These are phyloP conservation scores for Thymus mandschuricus DNA, from an alignment of 257 asterid species.

Conservation along the genomic window DNA sequence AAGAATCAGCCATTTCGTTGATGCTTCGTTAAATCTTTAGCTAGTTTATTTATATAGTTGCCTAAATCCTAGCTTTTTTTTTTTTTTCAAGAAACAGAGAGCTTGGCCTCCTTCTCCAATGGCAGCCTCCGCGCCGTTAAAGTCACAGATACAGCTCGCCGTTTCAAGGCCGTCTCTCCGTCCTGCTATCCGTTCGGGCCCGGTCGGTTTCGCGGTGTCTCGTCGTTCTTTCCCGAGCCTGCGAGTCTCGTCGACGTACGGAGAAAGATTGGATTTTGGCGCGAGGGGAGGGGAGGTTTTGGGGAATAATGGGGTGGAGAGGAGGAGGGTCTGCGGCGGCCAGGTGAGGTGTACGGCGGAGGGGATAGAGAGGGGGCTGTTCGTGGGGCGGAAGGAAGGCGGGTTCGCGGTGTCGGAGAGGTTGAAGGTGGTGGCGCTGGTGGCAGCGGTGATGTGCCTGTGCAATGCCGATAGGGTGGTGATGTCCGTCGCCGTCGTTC, in stretches of 20 bases:
- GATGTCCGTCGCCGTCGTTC: slow-evolving; percentile 97
- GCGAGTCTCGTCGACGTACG: slow-evolving; percentile 15
- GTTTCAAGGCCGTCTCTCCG: slow-evolving; percentile 29
- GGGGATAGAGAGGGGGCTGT: slow-evolving; percentile 66
- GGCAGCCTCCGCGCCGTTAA: slow-evolving; percentile 50
- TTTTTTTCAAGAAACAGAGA: background rate
- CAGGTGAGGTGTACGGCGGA: slow-evolving; percentile 74
- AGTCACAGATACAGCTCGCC: slow-evolving; percentile 27
- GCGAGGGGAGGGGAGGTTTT: slow-evolving; percentile 24
- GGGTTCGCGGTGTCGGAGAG: slow-evolving; percentile 76
- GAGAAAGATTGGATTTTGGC: slow-evolving; percentile 25
- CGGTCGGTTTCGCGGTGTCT: slow-evolving; percentile 31
- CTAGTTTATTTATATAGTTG: background rate
- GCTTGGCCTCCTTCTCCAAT: slow-evolving; percentile 29
- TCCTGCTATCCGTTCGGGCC: slow-evolving; percentile 34
- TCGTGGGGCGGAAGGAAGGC: slow-evolving; percentile 53
- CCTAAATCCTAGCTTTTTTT: background rate
- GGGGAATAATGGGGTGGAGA: slow-evolving; percentile 2
- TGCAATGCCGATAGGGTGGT: slow-evolving; percentile 97
- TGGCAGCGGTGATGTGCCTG: slow-evolving; percentile 88
- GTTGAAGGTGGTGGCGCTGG: slow-evolving; percentile 80
- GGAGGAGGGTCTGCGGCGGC: slow-evolving; percentile 25
- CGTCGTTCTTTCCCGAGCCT: slow-evolving; percentile 37
- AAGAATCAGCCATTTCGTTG: background rate
- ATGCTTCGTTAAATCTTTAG: background rate